Evolutionary conservation across 2,329 filamentous ascomycete species (phyloP).

Genomic region (Drechslerella coelobrocha): DNA sequence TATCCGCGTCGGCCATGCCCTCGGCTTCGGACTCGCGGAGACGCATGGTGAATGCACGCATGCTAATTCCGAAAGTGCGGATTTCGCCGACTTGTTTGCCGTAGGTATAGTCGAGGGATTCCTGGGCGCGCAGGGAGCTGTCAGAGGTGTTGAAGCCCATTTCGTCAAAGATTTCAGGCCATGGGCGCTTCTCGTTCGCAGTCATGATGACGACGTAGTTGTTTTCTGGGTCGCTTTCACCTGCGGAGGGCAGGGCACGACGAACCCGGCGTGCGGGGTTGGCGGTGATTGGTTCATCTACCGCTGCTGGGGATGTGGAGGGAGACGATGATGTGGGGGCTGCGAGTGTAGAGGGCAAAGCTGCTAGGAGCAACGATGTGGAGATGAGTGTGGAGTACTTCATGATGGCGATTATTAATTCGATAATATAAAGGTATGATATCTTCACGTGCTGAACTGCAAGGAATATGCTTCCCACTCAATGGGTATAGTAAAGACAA

Average conservation of each 20-base stretch:
- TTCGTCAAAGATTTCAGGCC: conserved; percentile 8
- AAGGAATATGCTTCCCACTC: background rate
- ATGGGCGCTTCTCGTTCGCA: background rate
- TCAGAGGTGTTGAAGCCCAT: conserved; percentile 8
- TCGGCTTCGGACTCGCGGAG: background rate
- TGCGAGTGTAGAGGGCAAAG: background rate
- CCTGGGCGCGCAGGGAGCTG: background rate
- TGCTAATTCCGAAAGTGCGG: conserved; percentile 5
- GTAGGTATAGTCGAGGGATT: background rate
- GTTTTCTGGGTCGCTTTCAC: conserved; percentile 1
- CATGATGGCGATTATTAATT: background rate
- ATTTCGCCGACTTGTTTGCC: conserved; percentile 9
- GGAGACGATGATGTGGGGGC: background rate
- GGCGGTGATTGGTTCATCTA: background rate
- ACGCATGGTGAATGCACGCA: conserved; percentile 5
- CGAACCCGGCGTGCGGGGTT: background rate
- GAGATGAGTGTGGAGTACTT: conserved; percentile 3
- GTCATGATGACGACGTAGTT: conserved; percentile 19
- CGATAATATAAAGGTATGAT: background rate
- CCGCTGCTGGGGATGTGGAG: background rate
- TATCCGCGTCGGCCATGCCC: background rate
- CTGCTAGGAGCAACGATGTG: background rate
- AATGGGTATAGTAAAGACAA: background rate
- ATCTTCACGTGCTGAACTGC: background rate
- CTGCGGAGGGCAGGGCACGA: background rate